phyloP scores from a whole-genome alignment of 202 grass and related monocot species.

The Thinopyrum obtusiflorum region DNA sequence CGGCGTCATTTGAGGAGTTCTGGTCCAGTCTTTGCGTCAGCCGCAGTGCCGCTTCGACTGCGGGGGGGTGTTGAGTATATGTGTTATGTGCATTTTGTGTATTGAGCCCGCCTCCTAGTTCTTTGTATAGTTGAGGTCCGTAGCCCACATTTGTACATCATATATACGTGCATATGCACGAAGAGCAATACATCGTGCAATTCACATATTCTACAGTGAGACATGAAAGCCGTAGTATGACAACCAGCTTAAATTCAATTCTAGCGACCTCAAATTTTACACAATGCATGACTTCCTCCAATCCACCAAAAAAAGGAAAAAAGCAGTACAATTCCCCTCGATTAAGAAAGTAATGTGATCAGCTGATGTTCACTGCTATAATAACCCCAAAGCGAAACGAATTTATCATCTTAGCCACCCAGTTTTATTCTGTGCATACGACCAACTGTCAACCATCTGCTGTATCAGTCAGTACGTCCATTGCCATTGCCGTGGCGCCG shows the following conservation, averaged over 20 bases:
- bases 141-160: too few species aligned
- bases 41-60: too few species aligned
- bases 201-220: too few species aligned
- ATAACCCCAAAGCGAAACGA: background rate
- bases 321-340: background rate
- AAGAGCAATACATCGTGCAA: too few species aligned
- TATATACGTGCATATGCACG: too few species aligned
- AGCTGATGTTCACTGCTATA: background rate
- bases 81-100: too few species aligned
- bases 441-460: background rate
- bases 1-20: too few species aligned
- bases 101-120: too few species aligned
- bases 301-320: background rate
- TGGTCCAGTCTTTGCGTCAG: too few species aligned
- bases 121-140: too few species aligned
- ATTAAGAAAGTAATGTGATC: background rate
- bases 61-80: too few species aligned
- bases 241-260: background rate
- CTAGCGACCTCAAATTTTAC: background rate
- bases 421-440: background rate
- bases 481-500: conserved; percentile 35
- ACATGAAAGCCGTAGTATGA: too few species aligned
- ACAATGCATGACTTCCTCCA: background rate
- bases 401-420: background rate
- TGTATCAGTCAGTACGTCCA: conserved; percentile 27